phyloP scores from a whole-genome alignment of 495 filamentous ascomycete genomes.

The Penicillium herquei region DNA sequence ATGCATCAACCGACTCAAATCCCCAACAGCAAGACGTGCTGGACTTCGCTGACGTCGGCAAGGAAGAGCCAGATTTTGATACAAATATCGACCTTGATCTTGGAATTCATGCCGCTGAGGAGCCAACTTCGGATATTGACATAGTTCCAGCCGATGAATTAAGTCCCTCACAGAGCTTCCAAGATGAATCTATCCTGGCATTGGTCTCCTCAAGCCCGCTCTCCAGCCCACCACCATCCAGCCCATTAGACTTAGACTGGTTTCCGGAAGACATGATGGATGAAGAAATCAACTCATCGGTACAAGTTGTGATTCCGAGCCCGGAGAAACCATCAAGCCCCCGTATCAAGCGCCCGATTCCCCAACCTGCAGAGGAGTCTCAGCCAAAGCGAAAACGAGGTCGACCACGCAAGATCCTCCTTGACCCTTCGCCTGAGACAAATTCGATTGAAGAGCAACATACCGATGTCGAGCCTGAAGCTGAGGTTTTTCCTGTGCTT shows the following conservation, averaged over 20 bases:
- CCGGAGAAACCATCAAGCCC: neutral
- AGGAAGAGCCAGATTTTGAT: neutral
- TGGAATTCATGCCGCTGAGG: neutral
- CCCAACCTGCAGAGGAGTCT: constrained; percentile 15
- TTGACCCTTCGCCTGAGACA: neutral
- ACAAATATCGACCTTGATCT: neutral
- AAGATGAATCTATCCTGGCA: no score
- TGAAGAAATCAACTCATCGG: neutral
- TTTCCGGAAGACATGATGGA: neutral
- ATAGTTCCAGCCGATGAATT: neutral
- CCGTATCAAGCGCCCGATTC: constrained; percentile 12
- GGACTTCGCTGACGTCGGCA: neutral
- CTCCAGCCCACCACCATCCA: neutral
- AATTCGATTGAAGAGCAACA: neutral
- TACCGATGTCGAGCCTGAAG: no score
- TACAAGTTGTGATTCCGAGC: constrained; percentile 22
- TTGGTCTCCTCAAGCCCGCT: neutral
- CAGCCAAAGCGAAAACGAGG: constrained; percentile 21
- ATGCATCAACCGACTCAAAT: neutral
- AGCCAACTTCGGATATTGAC: neutral
- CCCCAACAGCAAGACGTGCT: neutral
- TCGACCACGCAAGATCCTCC: constrained; percentile 10
- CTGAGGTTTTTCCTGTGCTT: neutral
- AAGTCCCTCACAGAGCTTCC: no score
- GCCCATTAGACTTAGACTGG: neutral